Evolutionary conservation across 2,329 filamentous ascomycete genomes (phyloP).

Genomic region (Scedosporium boydii): DNA sequence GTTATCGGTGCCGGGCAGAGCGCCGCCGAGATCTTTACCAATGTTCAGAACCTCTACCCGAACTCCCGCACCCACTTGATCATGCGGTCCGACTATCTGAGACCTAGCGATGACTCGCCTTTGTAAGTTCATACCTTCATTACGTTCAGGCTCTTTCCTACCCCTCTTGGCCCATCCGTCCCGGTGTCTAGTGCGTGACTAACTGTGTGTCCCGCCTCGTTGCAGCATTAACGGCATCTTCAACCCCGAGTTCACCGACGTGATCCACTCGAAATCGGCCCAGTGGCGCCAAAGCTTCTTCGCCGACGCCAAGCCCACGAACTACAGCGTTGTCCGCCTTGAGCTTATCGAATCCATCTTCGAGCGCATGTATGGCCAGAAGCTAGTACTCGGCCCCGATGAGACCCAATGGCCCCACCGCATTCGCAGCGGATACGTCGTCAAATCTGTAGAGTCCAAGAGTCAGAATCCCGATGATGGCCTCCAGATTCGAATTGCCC

Average conservation of each 20-base stretch:
- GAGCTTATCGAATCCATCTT: conserved; percentile 84
- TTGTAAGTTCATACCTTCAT: conserved; percentile 53
- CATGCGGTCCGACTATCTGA: conserved; percentile 73
- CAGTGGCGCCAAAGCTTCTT: conserved; percentile 52
- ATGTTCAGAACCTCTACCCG: conserved; percentile 73
- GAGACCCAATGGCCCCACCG: conserved; percentile 72
- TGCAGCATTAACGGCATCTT: conserved; percentile 88
- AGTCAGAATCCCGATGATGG: conserved; percentile 25
- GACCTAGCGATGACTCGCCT: conserved; percentile 89
- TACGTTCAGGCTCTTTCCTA: neutral
- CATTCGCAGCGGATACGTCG: conserved; percentile 60
- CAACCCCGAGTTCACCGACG: conserved; percentile 76
- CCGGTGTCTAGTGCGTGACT: conserved; percentile 14
- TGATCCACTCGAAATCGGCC: conserved; percentile 59
- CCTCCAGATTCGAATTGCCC: conserved; percentile 52
- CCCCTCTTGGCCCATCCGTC: neutral
- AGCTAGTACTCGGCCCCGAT: conserved; percentile 57
- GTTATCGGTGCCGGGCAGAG: conserved; percentile 87
- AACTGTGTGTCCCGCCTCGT: conserved; percentile 11
- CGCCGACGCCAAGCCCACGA: conserved; percentile 68
- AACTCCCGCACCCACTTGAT: conserved; percentile 69
- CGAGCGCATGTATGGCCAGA: conserved; percentile 78
- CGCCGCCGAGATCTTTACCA: conserved; percentile 90
- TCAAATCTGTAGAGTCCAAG: conserved; percentile 50
- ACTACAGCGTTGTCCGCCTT: conserved; percentile 91